Percentiles rank a stretch among this genome's conserved stretches.
These are phyloP conservation scores for Pistacia vera DNA, from an alignment of 345 rosid genomes.

Conservation along the genomic window DNA sequence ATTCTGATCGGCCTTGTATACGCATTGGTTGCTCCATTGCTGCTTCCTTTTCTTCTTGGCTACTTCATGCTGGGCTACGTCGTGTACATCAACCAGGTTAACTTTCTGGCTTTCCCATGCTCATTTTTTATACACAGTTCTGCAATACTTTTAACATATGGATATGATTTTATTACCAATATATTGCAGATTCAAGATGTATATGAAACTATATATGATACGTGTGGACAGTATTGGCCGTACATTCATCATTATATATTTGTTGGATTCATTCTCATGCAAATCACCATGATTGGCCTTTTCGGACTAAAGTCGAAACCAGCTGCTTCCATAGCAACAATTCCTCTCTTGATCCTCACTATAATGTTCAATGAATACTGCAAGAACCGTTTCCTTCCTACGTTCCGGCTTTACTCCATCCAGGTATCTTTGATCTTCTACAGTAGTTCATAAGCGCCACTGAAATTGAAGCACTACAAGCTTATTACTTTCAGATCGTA, in stretches of 20 bases:
- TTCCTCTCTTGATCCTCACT: conserved; percentile 73
- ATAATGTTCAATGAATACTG: conserved; percentile 83
- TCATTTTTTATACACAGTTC: no score
- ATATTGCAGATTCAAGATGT: conserved; percentile 74
- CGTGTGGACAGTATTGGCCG: conserved; percentile 83
- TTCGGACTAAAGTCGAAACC: conserved; percentile 94
- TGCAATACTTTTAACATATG: no score
- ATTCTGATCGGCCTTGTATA: conserved; percentile 81
- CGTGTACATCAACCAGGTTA: conserved; percentile 83
- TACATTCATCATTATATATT: conserved; percentile 72
- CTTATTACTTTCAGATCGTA: no score
- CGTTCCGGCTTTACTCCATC: conserved; percentile 54
- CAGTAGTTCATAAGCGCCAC: neutral
- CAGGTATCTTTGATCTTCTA: conserved; percentile 42
- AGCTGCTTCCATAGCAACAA: conserved; percentile 70
- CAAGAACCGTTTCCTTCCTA: conserved; percentile 84
- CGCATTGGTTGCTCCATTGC: conserved; percentile 78
- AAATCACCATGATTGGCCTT: conserved; percentile 87
- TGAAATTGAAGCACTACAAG: no score
- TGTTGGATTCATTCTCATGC: conserved; percentile 81
- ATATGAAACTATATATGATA: conserved; percentile 68
- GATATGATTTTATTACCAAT: neutral
- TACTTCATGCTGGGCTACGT: conserved; percentile 81
- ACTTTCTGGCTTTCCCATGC: conserved; percentile 2
- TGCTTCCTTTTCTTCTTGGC: conserved; percentile 82